Percentiles rank a stretch among this genome's conserved stretches.
phyloP scores from a whole-genome alignment of 2,329 filamentous ascomycete species.

The Verticillium nubilum region DNA sequence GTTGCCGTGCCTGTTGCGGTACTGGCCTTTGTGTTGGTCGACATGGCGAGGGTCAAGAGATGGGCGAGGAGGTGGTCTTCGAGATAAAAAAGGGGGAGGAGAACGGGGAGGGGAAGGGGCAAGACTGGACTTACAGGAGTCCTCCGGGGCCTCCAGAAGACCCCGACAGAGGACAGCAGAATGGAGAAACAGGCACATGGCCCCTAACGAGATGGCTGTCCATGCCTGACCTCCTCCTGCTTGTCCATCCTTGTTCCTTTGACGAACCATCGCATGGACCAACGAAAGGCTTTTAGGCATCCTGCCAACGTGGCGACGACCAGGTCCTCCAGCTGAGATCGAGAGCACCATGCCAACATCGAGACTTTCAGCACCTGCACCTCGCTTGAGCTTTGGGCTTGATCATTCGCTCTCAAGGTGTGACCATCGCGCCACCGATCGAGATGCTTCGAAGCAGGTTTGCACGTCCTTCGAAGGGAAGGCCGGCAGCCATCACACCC shows the following conservation, averaged over 20 bases:
- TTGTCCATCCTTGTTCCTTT: neutral
- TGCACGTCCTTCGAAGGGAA: neutral
- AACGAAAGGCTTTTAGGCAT: neutral
- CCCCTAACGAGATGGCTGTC: neutral
- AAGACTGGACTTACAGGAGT: neutral
- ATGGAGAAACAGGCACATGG: neutral
- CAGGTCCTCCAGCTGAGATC: neutral
- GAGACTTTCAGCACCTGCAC: neutral
- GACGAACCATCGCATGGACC: neutral
- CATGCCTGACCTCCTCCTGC: neutral
- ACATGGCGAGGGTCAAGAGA: neutral
- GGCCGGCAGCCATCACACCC: neutral
- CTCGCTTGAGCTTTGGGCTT: neutral
- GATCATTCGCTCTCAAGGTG: neutral
- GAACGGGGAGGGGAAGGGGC: neutral
- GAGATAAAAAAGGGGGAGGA: neutral
- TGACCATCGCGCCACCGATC: neutral
- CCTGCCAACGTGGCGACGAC: neutral
- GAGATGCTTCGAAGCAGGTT: neutral
- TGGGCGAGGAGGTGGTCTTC: neutral
- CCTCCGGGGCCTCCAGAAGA: neutral
- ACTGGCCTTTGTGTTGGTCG: slow-evolving; percentile 2
- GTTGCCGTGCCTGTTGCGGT: slow-evolving; percentile 16
- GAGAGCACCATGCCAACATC: neutral
- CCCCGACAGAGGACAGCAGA: neutral